These are phyloP conservation scores for Ceratobasidium sp. DNA, from an alignment of 1,284 basidiomycete genomes.

Conservation along the genomic window DNA sequence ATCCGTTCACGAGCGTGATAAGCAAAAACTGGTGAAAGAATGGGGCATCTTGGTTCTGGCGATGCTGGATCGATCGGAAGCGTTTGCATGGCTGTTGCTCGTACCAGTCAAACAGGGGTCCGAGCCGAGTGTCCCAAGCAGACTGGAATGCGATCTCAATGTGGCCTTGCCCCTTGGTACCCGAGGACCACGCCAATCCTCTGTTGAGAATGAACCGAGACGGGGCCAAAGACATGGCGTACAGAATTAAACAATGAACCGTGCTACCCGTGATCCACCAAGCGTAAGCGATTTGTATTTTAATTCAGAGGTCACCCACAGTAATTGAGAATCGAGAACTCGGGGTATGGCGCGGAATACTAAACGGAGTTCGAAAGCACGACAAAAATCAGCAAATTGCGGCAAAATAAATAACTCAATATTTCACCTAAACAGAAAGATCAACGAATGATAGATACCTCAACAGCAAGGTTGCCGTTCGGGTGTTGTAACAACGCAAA, in stretches of 20 bases:
- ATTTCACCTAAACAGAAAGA: no score
- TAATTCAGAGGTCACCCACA: not conserved
- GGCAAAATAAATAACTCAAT: no score
- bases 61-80: constrained; percentile 28
- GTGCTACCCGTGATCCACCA: no score
- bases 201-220: not conserved
- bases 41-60: not conserved
- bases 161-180: not conserved
- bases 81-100: not conserved
- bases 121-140: not conserved
- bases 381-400: no score
- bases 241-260: no score
- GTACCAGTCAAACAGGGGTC: constrained; percentile 5
- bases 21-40: constrained; percentile 22
- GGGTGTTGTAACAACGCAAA: no score
- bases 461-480: no score
- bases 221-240: not conserved
- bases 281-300: not conserved
- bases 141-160: not conserved
- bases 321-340: not conserved
- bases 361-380: not conserved
- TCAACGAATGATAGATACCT: no score
- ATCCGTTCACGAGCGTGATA: not conserved
- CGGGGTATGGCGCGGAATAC: not conserved
- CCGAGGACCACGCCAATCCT: not conserved